Evolutionary conservation across 306 rosid genomes (phyloP).

Genomic region (Mucuna pruriens): DNA sequence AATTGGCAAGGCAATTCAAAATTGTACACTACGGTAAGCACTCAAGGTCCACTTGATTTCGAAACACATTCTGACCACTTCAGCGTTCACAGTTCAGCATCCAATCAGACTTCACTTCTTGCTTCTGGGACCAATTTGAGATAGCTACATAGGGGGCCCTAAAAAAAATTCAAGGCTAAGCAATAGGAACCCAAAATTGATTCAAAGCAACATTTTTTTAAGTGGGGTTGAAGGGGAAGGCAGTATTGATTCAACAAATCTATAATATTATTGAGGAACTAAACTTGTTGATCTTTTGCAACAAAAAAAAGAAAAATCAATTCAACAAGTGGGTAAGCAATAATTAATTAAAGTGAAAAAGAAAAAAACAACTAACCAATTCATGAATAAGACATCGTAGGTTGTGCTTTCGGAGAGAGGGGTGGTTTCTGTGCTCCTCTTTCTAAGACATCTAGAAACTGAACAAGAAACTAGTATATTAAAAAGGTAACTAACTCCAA

Average conservation of each 20-base stretch:
- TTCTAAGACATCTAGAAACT: conserved; percentile 8
- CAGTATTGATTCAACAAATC: not conserved
- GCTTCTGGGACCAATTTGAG: not conserved
- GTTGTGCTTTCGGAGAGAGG: conserved; percentile 1
- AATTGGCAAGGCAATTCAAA: conserved; percentile 38
- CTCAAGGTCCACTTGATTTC: conserved; percentile 12
- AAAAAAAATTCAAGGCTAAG: not conserved
- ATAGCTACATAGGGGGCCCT: not conserved
- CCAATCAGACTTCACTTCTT: conserved; percentile 8
- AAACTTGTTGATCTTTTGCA: not conserved
- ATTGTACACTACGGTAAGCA: conserved; percentile 26
- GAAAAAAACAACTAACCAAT: conserved; percentile 23
- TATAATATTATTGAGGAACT: conserved; percentile 3
- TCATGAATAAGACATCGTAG: conserved; percentile 4
- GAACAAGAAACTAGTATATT: not conserved
- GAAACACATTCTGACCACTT: conserved; percentile 26
- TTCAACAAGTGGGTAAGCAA: not conserved
- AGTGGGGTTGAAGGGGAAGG: not conserved
- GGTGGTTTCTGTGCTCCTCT: not conserved
- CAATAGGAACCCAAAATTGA: conserved; percentile 22
- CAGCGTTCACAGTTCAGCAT: conserved; percentile 38
- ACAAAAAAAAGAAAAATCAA: conserved; percentile 14
- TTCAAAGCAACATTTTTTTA: not conserved
- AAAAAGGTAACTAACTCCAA: not conserved
- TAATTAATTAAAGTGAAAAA: conserved; percentile 4